Evolutionary conservation across 352 stramenopile genomes (phyloP).

Genomic region (Phytophthora citricola): DNA sequence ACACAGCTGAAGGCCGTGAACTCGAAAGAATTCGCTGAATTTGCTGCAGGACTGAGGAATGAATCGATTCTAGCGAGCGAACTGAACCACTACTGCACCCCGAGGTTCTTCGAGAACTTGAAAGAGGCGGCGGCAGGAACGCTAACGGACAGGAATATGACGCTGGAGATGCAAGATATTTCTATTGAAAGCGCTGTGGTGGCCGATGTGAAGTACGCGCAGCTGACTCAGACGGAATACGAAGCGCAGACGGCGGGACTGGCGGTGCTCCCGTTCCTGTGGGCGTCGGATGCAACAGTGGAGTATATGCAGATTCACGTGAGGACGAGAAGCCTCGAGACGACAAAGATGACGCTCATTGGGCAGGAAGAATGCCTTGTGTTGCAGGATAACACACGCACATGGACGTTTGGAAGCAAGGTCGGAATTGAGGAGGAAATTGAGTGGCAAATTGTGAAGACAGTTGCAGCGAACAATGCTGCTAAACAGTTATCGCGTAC

Average conservation of each 20-base stretch:
- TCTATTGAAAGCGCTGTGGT: conserved; percentile 37
- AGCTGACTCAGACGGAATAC: conserved; percentile 45
- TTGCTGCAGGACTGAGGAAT: conserved; percentile 18
- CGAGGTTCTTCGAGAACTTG: conserved; percentile 36
- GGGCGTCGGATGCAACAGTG: conserved; percentile 37
- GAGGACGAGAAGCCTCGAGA: conserved; percentile 44
- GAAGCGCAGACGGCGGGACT: conserved; percentile 30
- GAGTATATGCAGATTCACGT: conserved; percentile 49
- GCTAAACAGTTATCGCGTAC: conserved; percentile 36
- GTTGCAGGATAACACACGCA: conserved; percentile 46
- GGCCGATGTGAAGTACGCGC: conserved; percentile 33
- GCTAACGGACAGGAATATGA: conserved; percentile 37
- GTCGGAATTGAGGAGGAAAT: conserved; percentile 40
- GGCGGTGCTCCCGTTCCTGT: conserved; percentile 19
- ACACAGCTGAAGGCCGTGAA: conserved; percentile 43
- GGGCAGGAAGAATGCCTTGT: conserved; percentile 45
- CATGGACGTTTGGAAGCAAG: conserved; percentile 44
- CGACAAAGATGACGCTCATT: conserved; percentile 50
- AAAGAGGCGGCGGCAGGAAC: conserved; percentile 27
- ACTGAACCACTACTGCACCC: conserved; percentile 38
- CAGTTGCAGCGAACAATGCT: conserved; percentile 34
- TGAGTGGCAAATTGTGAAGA: conserved; percentile 48
- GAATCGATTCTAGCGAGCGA: conserved; percentile 19
- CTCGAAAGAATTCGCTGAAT: conserved; percentile 44
- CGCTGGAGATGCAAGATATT: conserved; percentile 48